Evolutionary conservation across 73 alveolate species (phyloP).

Genomic region (Paramecium pentaurelia): DNA sequence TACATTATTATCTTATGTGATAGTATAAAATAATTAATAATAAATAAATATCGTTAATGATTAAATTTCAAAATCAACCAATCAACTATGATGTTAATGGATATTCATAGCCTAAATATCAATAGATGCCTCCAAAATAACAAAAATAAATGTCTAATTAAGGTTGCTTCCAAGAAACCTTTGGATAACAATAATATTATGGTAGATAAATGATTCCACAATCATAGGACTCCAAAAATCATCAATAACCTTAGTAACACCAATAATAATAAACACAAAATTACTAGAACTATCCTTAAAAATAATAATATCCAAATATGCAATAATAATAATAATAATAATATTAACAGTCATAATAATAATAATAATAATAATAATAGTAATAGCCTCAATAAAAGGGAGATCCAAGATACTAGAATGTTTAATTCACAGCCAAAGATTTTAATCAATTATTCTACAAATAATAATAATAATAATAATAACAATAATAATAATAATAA

Average conservation of each 20-base stretch:
- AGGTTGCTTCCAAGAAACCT: not conserved
- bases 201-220: not conserved
- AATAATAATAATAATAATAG: not conserved
- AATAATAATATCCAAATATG: not conserved
- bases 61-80: constrained; percentile 11
- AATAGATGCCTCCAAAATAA: not conserved
- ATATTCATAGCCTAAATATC: not conserved
- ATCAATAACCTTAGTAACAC: not conserved
- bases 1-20: not conserved
- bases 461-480: not conserved
- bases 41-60: constrained; percentile 15
- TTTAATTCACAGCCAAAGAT: not conserved
- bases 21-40: not conserved
- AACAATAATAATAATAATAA: not conserved
- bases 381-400: not conserved
- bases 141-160: not conserved
- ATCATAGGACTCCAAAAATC: not conserved
- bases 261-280: not conserved
- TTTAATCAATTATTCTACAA: not conserved
- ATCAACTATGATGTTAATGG: not conserved
- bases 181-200: not conserved
- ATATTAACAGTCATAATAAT: not conserved
- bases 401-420: not conserved
- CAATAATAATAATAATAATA: not conserved
- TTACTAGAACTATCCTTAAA: not conserved